These are phyloP conservation scores for Fomitiporia mediterranea DNA, from an alignment of 1,284 basidiomycete genomes.

Conservation along the genomic window DNA sequence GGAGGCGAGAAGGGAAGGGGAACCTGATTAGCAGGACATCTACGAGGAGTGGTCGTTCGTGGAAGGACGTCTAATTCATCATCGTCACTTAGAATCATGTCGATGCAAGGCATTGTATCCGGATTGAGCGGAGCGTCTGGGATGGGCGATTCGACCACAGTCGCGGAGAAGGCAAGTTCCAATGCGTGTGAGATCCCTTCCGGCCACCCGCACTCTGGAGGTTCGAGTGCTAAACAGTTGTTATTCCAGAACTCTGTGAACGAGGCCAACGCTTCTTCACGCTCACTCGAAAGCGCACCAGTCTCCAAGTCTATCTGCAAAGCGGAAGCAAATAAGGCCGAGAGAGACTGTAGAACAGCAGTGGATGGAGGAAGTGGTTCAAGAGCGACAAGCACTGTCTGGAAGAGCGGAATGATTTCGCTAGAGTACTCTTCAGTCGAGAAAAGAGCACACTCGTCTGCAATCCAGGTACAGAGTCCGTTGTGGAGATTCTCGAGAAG, in stretches of 20 bases:
- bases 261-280: constrained; percentile 17
- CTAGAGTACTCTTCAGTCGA: constrained; percentile 48
- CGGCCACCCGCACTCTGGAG: constrained; percentile 17
- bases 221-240: constrained; percentile 12
- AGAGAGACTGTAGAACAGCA: constrained; percentile 15
- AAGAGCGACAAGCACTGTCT: constrained; percentile 20
- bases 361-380: constrained; percentile 13
- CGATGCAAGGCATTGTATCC: not conserved
- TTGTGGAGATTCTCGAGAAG: constrained; percentile 48
- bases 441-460: constrained; percentile 50
- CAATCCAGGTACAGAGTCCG: constrained; percentile 57
- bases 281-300: not conserved
- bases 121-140: not conserved
- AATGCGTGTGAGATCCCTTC: constrained; percentile 12
- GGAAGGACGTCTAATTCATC: constrained; percentile 15
- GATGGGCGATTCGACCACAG: not conserved
- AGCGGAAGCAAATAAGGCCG: constrained; percentile 19
- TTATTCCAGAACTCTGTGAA: constrained; percentile 22
- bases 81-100: not conserved
- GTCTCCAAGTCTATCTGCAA: constrained; percentile 15
- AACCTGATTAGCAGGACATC: not conserved
- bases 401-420: constrained; percentile 28
- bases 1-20: constrained; percentile 11
- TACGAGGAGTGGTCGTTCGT: constrained; percentile 15
- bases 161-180: not conserved